Base-by-base conservation (phyloP, 2,329 filamentous ascomycete species). In the Cladosporium sphaerospermum region DNA sequence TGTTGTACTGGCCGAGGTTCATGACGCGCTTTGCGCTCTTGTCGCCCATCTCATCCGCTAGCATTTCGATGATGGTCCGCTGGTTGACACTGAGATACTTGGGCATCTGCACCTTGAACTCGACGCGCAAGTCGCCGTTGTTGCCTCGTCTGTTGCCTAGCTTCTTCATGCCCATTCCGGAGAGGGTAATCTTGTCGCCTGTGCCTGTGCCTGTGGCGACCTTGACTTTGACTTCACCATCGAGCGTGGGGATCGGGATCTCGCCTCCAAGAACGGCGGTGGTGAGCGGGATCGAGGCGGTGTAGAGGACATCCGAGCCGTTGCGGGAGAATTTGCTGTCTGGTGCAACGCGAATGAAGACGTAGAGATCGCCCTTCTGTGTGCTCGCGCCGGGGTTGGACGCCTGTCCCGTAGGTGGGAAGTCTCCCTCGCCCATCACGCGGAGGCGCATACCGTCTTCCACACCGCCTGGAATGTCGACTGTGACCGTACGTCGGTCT, bases 391-490 rank as follows among this genome's bases (percentile, higher is more conserved):
- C 80, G 28, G 83, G 76, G 42, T 84, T 81, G 32, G 81, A 78
- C 13, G 82, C 76, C 19, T 83, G 79, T 42, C 89, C 89, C 19
- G 88, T 92, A 8, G 84, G 77, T 18, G 93, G 86, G 13, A 89
- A 85, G 66, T 99, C 92, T 59, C 93, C 93, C 66, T 95, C 90
- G 23, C 88, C 88, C 54, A 84, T 82, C 28, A 99, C 81, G 49
- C 89, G 81, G 63, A 99, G 74, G 54, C 89, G 83, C 92, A 97
- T 97, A 52, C 92, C 91, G 68, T 99, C 92, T 68, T 97, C 93
- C 32, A 99, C 90, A 59, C 93, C 93, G 18, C 88, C 90, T 1
- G 93, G 93, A 43, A 99, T 96, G 62, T 97, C 91, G 41, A 99
- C 81, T 28, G 81, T 86, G 46, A 99, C 84, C 0, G 87, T 89